Evolutionary conservation across 768 basidiomycete genomes (phyloP), one percentile per base, ranked within the genome.

Genomic region (Tephrocybe sp.): DNA sequence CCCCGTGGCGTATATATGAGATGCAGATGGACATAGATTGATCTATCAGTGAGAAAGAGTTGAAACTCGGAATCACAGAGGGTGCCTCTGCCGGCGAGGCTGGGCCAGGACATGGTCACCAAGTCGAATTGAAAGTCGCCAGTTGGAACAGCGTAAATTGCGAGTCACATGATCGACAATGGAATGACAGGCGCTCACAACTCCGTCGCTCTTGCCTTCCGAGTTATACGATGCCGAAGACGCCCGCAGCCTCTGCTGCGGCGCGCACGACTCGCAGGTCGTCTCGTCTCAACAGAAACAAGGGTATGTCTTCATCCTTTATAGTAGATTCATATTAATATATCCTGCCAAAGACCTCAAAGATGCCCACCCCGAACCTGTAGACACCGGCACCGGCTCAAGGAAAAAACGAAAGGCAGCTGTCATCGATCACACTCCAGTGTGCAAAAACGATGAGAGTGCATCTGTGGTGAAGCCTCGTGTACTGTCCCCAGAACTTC

Each of bases 281-380:
- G 9, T 64, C 67, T 31, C 62, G 69, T 28, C 59, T 71, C 35
- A 68, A 53, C 49, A 59, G 62, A 27, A 51, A 35, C 19, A 31
- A 52, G 37, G 50, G 57, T 49, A 30, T 40, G 47, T 37, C 11
- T 5, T 22, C 19, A 16, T 11, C 38, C 15, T 11, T 13, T 16
- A n/a, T 6, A 2, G n/a, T n/a, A 15, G 9, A 35, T 44, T 38
- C 46, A 6, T 8, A 22, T 19, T 18, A 19, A 35, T 51, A 44
- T 19, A 50, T 39, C 19, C n/a, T n/a, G n/a, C n/a, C n/a, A n/a
- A n/a, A n/a, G n/a, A n/a, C n/a, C n/a, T n/a, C n/a, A n/a, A 21
- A 51, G 50, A 45, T 43, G 47, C 54, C 16, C 34, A 40, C 31
- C 46, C 46, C n/a, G 32, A 47, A 21, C 51, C 53, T 30, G 32